phyloP scores from a whole-genome alignment of 306 rosid genomes.

The Acacia melanoxylon region DNA sequence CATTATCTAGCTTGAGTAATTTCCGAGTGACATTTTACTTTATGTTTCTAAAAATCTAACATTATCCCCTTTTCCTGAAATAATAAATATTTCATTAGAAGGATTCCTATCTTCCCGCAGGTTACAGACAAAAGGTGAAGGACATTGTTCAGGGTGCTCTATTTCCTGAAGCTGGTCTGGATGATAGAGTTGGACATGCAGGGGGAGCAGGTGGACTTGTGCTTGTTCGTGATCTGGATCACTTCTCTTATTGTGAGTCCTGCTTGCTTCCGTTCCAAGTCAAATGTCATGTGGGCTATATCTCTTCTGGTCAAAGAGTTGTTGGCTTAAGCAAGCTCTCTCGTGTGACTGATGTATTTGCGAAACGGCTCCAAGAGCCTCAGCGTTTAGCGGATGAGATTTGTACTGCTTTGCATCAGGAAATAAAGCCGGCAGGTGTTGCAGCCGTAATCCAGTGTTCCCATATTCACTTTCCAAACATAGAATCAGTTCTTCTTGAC shows the following conservation, averaged over 20 bases:
- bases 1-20: not conserved
- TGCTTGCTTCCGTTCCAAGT: slow-evolving; percentile 96
- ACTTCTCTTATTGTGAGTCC: slow-evolving; percentile 88
- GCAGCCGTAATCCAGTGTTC: slow-evolving; percentile 70
- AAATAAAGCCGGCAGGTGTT: slow-evolving; percentile 89
- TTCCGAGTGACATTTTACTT: not conserved
- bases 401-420: slow-evolving; percentile 49
- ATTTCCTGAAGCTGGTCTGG: slow-evolving; percentile 91
- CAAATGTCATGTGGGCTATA: slow-evolving; percentile 90
- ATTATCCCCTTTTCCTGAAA: not conserved
- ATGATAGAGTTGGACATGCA: slow-evolving; percentile 74
- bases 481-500: slow-evolving; percentile 63
- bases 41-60: not conserved
- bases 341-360: slow-evolving; percentile 64
- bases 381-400: slow-evolving; percentile 51
- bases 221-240: slow-evolving; percentile 83
- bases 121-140: slow-evolving; percentile 71
- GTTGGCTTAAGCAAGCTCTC: slow-evolving; percentile 93
- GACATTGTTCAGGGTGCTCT: slow-evolving; percentile 92
- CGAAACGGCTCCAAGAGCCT: slow-evolving; percentile 61
- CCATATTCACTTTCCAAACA: slow-evolving; percentile 70
- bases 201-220: slow-evolving; percentile 98
- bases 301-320: slow-evolving; percentile 80
- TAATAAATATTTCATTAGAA: not conserved
- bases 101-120: slow-evolving; percentile 42